phyloP scores from a whole-genome alignment of 805 yeast species.

The Yarrowia hollandica region DNA sequence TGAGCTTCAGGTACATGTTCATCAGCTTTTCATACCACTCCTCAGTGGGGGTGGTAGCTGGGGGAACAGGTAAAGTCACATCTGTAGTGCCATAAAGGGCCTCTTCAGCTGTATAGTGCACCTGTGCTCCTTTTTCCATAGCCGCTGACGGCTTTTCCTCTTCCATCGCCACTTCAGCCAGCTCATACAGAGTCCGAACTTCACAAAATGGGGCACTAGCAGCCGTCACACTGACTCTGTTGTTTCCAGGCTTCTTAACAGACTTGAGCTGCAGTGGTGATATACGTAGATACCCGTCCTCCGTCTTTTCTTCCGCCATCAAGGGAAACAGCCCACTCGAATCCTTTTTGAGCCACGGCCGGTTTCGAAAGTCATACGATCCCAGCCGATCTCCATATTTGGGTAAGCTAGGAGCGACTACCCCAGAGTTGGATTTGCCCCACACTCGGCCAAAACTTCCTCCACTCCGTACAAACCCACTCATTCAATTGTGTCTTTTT shows the following conservation, averaged over 20 bases:
- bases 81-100: neutral
- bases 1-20: conserved; percentile 1
- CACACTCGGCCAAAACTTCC: conserved; percentile 1
- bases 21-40: conserved; percentile 11
- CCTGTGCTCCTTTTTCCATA: conserved; percentile 8
- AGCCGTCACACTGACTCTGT: conserved; percentile 18
- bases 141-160: neutral
- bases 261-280: conserved; percentile 14
- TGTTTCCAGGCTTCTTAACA: neutral
- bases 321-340: neutral
- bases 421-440: conserved; percentile 1
- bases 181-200: conserved; percentile 12
- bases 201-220: conserved; percentile 23
- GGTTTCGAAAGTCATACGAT: neutral
- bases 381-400: neutral
- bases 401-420: neutral
- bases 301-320: conserved; percentile 14
- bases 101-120: neutral
- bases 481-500: neutral
- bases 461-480: conserved; percentile 1
- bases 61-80: neutral
- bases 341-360: neutral
- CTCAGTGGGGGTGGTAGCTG: neutral
- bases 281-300: neutral
- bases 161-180: neutral